Percentiles rank a stretch among this genome's conserved stretches.
Conservation (phyloP, 805 yeast species). For the Sugiyamaella valdiviana region DNA sequence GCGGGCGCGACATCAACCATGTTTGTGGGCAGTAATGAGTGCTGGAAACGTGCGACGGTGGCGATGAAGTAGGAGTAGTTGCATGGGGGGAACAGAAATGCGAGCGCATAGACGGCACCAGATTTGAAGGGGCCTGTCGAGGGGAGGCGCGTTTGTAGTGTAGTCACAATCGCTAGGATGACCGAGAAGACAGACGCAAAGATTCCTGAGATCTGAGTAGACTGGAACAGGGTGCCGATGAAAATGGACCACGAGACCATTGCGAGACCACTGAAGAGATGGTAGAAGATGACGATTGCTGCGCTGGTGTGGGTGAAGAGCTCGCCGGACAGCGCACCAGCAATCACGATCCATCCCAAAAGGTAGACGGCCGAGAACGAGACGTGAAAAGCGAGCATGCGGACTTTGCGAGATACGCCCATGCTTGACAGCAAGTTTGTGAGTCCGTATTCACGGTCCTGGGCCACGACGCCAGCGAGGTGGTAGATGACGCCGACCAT, state of each 20-base stretch:
- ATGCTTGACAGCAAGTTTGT: slow-evolving; percentile 28
- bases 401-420: slow-evolving; percentile 27
- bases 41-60: slow-evolving; percentile 29
- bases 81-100: slow-evolving; percentile 32
- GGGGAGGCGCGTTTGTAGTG: slow-evolving; percentile 27
- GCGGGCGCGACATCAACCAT: slow-evolving; percentile 27
- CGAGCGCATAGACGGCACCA: slow-evolving; percentile 27
- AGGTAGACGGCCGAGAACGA: slow-evolving; percentile 29
- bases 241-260: slow-evolving; percentile 30
- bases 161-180: slow-evolving; percentile 29
- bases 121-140: slow-evolving; percentile 21
- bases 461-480: slow-evolving; percentile 30
- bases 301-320: slow-evolving; percentile 25
- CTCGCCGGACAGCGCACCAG: slow-evolving; percentile 21
- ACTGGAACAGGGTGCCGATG: slow-evolving; percentile 27
- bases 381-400: slow-evolving; percentile 27
- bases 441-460: slow-evolving; percentile 31
- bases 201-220: slow-evolving; percentile 32
- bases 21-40: slow-evolving; percentile 19
- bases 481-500: slow-evolving; percentile 35
- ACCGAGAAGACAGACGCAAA: slow-evolving; percentile 29
- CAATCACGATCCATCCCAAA: slow-evolving; percentile 32
- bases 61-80: slow-evolving; percentile 32
- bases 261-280: slow-evolving; percentile 29
- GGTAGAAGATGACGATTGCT: slow-evolving; percentile 27